Evolutionary conservation across 2,329 filamentous ascomycete species (phyloP), one percentile per base, ranked within the genome.

Genomic region (Cordyceps pruinosa): DNA sequence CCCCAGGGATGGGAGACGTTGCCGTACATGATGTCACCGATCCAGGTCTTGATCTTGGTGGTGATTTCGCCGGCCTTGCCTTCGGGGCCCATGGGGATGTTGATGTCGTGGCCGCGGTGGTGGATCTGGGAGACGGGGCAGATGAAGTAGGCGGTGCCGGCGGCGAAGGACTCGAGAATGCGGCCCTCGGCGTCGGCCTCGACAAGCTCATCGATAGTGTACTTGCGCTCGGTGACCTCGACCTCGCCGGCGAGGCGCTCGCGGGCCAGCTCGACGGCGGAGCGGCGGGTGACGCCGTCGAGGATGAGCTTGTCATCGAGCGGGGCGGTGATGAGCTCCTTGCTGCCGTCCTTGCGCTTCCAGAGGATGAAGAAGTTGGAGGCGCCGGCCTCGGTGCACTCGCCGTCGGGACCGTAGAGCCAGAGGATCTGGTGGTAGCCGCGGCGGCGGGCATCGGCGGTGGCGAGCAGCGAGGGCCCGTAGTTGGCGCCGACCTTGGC

Each of bases 401-500:
- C 83, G 53, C 82, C 83, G 64, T 93, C 80, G 41, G 82, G 72
- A 1, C 90, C 90, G 66, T 96, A 94, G 51, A 97, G 80, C 92
- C 92, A 97, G n/a, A 97, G 81, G 57, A 97, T 87, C 78, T 97
- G 93, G 68, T 93, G 83, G 73, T 85, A 97, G 0, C 93, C 92
- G 41, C 82, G 75, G 12, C 75, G 76, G 57, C 85, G 77, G 3
- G 92, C 92, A 70, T 92, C 88, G 19, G 80, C 80, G 49, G 91
- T 91, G 4, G 90, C 89, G 55, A 90, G 78, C 55, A 97, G 79
- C 21, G 83, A 86, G 19, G 92, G 92, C 0, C 92, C 92, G 71
- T 96, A 97, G 77, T 96, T 97, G 60, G 92, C 92, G 56, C 92
- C 92, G 34, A 97, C 83, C 75, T 97, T 97, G 60, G 91, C 90